Base-by-base conservation (phyloP, 148 eudicot genomes). In the Mesembryanthemum crystallinum region DNA sequence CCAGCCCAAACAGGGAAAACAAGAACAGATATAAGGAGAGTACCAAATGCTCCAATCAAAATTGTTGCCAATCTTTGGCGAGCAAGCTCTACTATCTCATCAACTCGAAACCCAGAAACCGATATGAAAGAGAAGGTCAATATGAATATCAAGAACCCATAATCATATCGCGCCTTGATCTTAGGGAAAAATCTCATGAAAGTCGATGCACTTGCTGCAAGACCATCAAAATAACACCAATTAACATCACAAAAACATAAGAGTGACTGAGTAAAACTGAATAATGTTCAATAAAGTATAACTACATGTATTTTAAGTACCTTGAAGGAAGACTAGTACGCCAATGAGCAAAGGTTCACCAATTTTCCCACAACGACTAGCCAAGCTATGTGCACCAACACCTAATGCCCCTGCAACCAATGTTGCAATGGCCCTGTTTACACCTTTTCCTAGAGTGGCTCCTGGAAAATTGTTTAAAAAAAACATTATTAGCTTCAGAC, bases 1-100 rank as follows among this genome's bases (percentile, higher is more conserved):
- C 97, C 97, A 54, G 90, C 91, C 97, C 94, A 92, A 30, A 88
- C 94, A 0, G 94, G 97, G 62, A 72, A 86, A 17, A 88, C 20
- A 23, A 81, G 66, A 13, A 89, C 78, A 61, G 82, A 82, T 3
- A 86, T 67, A 1, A 87, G 10, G 29, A 92, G 47, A 61, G 87
- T 79, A 52, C 81, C 79, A 20, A 78, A 63, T 21, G 73, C 85
- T 23, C 97, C 94, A n/a, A 92, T 85, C 1, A 80, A 67, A 3
- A 89, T 77, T 0, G 92, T 92, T 1, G 86, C 81, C 0, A 89
- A 39, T 68, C 97, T 85, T 64, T 86, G 73, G 6, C 79, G 80
- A 27, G 92, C 88, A 51, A 89, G 28, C 0, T 86, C 83, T 45
- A 89, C 57, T 20, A 89, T 76, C 32, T 86, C 80, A 0, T 83